Evolutionary conservation across 2,329 filamentous ascomycete species (phyloP), one percentile per base, ranked within the genome.

Genomic region (Curvularia verruculosa): DNA sequence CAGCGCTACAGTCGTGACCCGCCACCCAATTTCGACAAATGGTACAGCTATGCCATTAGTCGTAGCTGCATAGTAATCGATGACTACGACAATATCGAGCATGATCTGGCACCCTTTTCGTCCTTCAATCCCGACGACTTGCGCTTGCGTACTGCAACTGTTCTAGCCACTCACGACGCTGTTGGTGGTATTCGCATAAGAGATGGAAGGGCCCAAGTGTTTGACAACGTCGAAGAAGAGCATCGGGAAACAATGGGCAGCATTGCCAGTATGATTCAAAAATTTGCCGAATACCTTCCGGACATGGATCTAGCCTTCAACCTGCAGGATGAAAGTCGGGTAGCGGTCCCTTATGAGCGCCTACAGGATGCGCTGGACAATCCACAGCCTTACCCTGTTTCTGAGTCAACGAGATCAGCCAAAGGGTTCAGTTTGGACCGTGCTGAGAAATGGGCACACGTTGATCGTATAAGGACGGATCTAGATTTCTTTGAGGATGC

Each of bases 281-380:
- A 70, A 8, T 71, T 87, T 61, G 77, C 79, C 1, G 68, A 83
- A 53, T 78, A 80, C 61, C 77, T 87, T 28, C 85, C 85, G 0
- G 85, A 87, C 58, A 87, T 88, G 85, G 85, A 87, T 64, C 70
- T 88, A 36, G 84, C 82, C 0, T 83, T 87, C 73, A 87, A 87
- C 58, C 67, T 87, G n/a, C 85, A 87, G 57, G 84, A 87, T 60
- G 84, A 87, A 64, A 80, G 80, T 45, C 80, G 85, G 10, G 81
- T 87, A 10, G 81, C 82, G 26, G 80, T 86, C 2, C 84, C 84
- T 0, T 83, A 72, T 50, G 59, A 71, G 29, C 66, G 67, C 29
- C 49, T 71, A 13, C 67, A 70, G 37, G 62, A 72, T 21, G 70
- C 71, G 5, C 58, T 68, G 6, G 59, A 64, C 15, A 65, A 71